Conservation (phyloP, 371 early-diverging fungal species). For the Rhizomucor pusillus region DNA sequence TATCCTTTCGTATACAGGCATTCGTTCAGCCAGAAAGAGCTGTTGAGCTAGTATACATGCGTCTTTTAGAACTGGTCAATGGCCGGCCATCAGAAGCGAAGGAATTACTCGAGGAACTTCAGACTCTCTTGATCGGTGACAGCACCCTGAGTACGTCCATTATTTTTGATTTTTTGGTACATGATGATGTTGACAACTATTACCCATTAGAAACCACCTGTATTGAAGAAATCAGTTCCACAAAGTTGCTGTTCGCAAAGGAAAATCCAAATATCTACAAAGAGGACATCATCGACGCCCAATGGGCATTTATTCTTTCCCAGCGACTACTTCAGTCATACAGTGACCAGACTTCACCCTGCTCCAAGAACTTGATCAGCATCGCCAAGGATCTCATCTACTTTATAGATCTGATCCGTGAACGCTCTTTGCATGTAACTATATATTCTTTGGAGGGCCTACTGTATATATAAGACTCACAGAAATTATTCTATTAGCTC, state of each 20-base stretch:
- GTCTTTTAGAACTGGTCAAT: constrained; percentile 17
- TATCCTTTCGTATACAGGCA: constrained; percentile 11
- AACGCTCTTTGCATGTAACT: too few species aligned
- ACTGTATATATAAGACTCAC: too few species aligned
- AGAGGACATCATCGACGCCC: constrained; percentile 52
- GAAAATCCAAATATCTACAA: constrained; percentile 57
- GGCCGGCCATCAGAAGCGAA: constrained; percentile 11
- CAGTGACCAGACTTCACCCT: too few species aligned
- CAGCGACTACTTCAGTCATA: too few species aligned
- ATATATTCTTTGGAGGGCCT: too few species aligned
- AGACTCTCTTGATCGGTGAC: constrained; percentile 16
- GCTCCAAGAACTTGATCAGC: not conserved
- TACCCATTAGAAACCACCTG: constrained; percentile 10
- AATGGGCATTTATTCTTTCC: constrained; percentile 35
- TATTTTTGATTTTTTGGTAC: too few species aligned
- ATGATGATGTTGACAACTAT: not conserved
- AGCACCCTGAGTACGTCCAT: not conserved
- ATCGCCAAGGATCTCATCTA: constrained; percentile 9
- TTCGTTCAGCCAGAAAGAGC: constrained; percentile 52
- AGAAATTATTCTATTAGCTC: constrained; percentile 12
- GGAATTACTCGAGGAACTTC: constrained; percentile 14
- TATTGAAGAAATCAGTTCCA: constrained; percentile 24
- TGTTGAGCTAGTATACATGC: constrained; percentile 50
- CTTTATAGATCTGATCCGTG: not conserved
- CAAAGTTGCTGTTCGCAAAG: constrained; percentile 45